Conservation (phyloP, 192 early-diverging fungal species). For the Dissophora ornata region DNA sequence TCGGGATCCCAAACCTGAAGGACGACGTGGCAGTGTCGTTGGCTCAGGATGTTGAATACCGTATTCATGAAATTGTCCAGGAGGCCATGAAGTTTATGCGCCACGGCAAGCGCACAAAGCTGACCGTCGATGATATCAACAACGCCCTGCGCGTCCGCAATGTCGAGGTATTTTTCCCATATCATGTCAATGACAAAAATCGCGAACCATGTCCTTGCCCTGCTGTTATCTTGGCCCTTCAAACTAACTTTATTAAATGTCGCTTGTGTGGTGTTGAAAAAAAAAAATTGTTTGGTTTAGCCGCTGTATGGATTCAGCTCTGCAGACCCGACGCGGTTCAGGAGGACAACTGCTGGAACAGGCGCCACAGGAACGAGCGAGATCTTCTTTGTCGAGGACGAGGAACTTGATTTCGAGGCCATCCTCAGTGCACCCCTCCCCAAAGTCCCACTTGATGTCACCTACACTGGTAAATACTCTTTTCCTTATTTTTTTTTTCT, state of each 20-base stretch:
- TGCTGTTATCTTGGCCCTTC: too few relatives aligned
- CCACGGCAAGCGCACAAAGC: slow-evolving; percentile 85
- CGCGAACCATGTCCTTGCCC: too few relatives aligned
- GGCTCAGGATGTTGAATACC: slow-evolving; percentile 94
- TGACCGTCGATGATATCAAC: slow-evolving; percentile 90
- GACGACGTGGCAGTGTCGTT: slow-evolving; percentile 87
- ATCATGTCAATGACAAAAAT: too few relatives aligned
- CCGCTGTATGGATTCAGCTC: slow-evolving; percentile 93
- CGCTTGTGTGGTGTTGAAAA: too few relatives aligned
- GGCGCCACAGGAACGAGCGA: slow-evolving; percentile 71
- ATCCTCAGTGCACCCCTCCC: slow-evolving; percentile 89
- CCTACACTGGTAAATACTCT: slow-evolving; percentile 74
- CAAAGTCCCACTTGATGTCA: slow-evolving; percentile 88
- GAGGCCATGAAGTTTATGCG: slow-evolving; percentile 98
- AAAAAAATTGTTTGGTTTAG: too few relatives aligned
- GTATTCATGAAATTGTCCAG: slow-evolving; percentile 92
- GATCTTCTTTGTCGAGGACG: slow-evolving; percentile 93
- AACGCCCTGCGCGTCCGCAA: slow-evolving; percentile 90
- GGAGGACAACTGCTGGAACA: slow-evolving; percentile 58
- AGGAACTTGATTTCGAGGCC: slow-evolving; percentile 92
- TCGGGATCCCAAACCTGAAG: slow-evolving; percentile 85
- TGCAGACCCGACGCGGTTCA: slow-evolving; percentile 75
- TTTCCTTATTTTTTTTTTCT: too few relatives aligned
- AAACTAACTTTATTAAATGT: too few relatives aligned
- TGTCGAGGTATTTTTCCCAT: slow-evolving; percentile 92